Conservation (phyloP, 331 rosid species). For the Saraca asoca region DNA sequence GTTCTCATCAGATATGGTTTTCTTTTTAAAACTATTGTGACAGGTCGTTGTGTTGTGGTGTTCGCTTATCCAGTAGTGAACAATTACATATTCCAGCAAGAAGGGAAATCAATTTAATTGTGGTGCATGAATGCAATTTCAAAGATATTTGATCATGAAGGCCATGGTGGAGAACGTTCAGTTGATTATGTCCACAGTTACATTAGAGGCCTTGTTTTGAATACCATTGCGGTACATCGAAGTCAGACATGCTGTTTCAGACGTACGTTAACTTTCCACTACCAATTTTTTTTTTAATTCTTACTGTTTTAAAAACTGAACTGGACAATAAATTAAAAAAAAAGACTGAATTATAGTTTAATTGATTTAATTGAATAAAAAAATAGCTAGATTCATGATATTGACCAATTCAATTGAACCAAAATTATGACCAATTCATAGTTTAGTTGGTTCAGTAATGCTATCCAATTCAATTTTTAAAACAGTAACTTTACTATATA, state of each 20-base stretch:
- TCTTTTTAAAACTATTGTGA: slow-evolving; percentile 30
- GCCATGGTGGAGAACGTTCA: not conserved
- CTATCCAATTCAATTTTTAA: no score
- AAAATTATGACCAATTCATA: no score
- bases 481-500: no score
- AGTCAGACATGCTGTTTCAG: not conserved
- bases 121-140: slow-evolving; percentile 28
- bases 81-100: slow-evolving; percentile 25
- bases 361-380: no score
- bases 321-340: no score
- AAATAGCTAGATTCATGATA: no score
- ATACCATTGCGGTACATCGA: slow-evolving; percentile 32
- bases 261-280: no score
- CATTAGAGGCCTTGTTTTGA: slow-evolving; percentile 22
- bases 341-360: no score
- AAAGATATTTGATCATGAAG: slow-evolving; percentile 25
- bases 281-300: no score
- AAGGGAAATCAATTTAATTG: slow-evolving; percentile 30
- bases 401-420: no score
- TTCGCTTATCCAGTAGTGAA: slow-evolving; percentile 35
- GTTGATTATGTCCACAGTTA: slow-evolving; percentile 25
- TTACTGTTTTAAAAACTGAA: no score
- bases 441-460: no score
- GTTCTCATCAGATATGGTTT: slow-evolving; percentile 41
- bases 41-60: slow-evolving; percentile 32